Evolutionary conservation across 2,329 filamentous ascomycete species (phyloP), one percentile per base, ranked within the genome.

Genomic region (Talaromyces sp.): DNA sequence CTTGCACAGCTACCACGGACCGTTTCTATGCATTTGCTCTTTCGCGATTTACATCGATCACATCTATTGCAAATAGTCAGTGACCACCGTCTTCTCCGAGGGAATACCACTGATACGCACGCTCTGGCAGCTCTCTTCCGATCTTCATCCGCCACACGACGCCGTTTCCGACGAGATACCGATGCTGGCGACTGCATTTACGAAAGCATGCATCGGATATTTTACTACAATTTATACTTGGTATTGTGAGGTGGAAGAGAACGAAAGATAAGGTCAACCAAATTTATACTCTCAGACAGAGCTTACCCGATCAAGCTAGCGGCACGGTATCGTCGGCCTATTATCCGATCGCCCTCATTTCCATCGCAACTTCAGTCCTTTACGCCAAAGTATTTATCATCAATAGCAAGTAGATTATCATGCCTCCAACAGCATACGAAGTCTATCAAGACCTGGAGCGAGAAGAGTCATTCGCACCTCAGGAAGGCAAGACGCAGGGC

Each of bases 11-110:
- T 65, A 0, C 73, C 75, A 0, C 69, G 66, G 0, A 65, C 52
- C 0, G 66, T 69, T 65, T 75, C 73, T 37, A 78, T 71, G 49
- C 76, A 78, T 63, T 73, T 75, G 61, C 73, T 77, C 64, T 78
- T 78, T 22, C 76, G 68, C 6, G 70, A 68, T 63, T 78, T 78
- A 63, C 76, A 78, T 22, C 70, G 72, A 61, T 74, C 70, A 62
- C 76, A 78, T 25, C 71, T 73, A 54, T 22, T 31, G 2, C 39
- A 56, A 17, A 61, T 22, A 47, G 9, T 52, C 33, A 39, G 50
- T 25, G n/a, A 37, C 27, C 35, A 37, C 33, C 27, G 22, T 41
- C 35, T 17, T 37, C 17, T 52, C 25, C 49, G 2, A 50, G 47
- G 15, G 27, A 31, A 31, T 31, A 7, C 27, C 5, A 31, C 27